Evolutionary conservation across 805 yeast species (phyloP).

Genomic region (Saccharomycopsis sp.): DNA sequence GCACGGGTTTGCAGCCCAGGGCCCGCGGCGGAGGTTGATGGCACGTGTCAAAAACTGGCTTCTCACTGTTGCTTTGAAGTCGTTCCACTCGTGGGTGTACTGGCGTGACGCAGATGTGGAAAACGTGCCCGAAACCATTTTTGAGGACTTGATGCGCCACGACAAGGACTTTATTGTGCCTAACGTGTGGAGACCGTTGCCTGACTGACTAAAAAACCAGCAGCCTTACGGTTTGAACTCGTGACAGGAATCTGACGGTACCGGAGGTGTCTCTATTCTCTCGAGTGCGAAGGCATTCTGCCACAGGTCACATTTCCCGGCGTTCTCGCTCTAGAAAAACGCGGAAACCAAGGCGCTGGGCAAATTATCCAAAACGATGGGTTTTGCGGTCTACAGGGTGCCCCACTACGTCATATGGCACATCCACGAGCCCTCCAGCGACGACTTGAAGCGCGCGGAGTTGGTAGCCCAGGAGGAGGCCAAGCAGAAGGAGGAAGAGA

Average conservation of each 20-base stretch:
- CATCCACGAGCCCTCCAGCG: constrained; percentile 89
- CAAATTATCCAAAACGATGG: constrained; percentile 80
- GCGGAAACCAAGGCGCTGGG: constrained; percentile 99
- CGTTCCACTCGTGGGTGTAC: constrained; percentile 91
- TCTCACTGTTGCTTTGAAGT: constrained; percentile 75
- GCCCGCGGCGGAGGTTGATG: constrained; percentile 91
- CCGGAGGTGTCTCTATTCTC: constrained; percentile 93
- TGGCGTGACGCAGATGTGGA: constrained; percentile 99
- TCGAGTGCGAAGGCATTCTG: constrained; percentile 83
- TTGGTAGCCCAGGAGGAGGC: constrained; percentile 82
- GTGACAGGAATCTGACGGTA: constrained; percentile 87
- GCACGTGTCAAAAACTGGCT: constrained; percentile 95
- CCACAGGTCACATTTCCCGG: constrained; percentile 90
- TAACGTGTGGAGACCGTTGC: constrained; percentile 86
- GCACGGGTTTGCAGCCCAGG: constrained; percentile 95
- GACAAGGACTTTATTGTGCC: constrained; percentile 91
- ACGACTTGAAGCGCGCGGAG: constrained; percentile 82
- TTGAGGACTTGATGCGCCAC: constrained; percentile 91
- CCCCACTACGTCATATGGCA: constrained; percentile 98
- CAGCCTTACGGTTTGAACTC: constrained; percentile 82
- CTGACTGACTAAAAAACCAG: constrained; percentile 78
- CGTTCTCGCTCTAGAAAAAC: constrained; percentile 90
- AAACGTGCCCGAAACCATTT: constrained; percentile 71
- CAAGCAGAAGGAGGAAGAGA: constrained; percentile 54
- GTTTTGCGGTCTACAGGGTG: constrained; percentile 77